A percentile compares a stretch with the other conserved stretches of the same genome.
Conservation (phyloP, 768 basidiomycete genomes). For the Mycena sanguinolenta region DNA sequence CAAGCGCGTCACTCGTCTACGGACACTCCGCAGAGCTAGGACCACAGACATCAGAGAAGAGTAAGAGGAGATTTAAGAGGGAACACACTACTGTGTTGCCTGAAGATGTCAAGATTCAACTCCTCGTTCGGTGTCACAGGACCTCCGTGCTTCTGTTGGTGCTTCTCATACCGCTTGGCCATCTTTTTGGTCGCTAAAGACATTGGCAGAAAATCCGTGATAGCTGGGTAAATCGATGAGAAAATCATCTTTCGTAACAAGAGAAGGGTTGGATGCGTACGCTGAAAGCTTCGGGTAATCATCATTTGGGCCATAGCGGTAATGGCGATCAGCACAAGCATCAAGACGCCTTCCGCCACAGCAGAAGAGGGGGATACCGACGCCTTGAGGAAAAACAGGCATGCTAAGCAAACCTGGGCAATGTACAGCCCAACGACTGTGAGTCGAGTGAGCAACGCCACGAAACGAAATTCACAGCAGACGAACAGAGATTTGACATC, state of each 20-base stretch:
- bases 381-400: constrained; percentile 75
- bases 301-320: constrained; percentile 62
- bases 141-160: constrained; percentile 42
- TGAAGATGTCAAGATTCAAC: constrained; percentile 55
- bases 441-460: constrained; percentile 25
- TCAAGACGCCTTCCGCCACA: constrained; percentile 61
- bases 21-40: constrained; percentile 46
- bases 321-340: constrained; percentile 70
- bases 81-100: constrained; percentile 47
- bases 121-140: constrained; percentile 31
- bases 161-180: constrained; percentile 55
- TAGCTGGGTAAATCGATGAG: constrained; percentile 49
- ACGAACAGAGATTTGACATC: constrained; percentile 63
- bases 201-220: constrained; percentile 70
- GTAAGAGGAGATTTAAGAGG: not conserved
- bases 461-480: constrained; percentile 30
- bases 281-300: constrained; percentile 53
- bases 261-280: constrained; percentile 45
- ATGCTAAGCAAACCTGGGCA: constrained; percentile 73
- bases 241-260: not conserved
- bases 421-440: constrained; percentile 79
- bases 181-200: constrained; percentile 72
- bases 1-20: constrained; percentile 47
- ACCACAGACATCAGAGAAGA: not conserved
- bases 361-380: constrained; percentile 51